Conservation (phyloP, 2,329 filamentous ascomycete genomes). For the Trichoderma aggressivum region DNA sequence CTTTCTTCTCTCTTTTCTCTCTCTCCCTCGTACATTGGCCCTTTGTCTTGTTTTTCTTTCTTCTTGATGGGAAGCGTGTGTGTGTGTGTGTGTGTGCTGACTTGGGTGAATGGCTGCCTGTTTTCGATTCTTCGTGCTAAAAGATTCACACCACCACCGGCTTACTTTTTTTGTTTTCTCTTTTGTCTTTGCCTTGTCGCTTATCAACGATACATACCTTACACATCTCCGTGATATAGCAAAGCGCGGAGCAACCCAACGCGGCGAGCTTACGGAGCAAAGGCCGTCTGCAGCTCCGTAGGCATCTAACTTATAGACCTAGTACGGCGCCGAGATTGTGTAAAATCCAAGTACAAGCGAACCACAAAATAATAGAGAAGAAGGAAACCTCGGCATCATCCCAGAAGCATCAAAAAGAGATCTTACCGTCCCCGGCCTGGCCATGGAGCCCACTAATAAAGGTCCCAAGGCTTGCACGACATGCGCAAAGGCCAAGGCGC, state of each 20-base stretch:
- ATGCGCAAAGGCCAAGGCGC: constrained; percentile 51
- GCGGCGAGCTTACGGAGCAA: background rate
- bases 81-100: background rate
- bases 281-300: background rate
- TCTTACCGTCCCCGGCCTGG: background rate
- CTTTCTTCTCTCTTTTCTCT: background rate
- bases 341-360: background rate
- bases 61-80: background rate
- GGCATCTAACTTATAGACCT: background rate
- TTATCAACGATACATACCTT: background rate
- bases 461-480: constrained; percentile 49
- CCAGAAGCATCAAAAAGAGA: background rate
- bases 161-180: background rate
- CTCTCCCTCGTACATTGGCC: background rate
- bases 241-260: background rate
- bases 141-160: background rate
- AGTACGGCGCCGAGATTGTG: background rate
- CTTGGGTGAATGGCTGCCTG: background rate
- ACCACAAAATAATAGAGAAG: background rate
- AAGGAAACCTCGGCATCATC: background rate
- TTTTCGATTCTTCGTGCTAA: background rate
- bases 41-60: background rate
- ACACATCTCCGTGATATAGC: background rate
- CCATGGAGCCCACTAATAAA: constrained; percentile 34
- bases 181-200: background rate